These are phyloP conservation scores for Talaromyces sp. DNA, from an alignment of 2,329 filamentous ascomycete species.

Conservation along the genomic window DNA sequence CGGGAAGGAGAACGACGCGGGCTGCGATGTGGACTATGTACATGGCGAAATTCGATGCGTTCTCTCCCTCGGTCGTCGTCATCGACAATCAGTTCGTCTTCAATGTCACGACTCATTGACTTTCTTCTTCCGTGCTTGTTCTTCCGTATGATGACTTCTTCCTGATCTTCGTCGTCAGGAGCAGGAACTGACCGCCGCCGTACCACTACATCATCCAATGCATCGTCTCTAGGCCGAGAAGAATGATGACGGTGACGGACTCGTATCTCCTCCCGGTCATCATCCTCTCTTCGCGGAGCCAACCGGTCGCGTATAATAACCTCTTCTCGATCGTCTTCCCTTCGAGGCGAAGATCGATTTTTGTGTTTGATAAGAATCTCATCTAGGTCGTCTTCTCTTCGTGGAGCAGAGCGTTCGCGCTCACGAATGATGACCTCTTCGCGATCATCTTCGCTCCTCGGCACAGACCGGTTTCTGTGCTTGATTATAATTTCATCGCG, in stretches of 20 bases:
- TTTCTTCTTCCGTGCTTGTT: slow-evolving; percentile 4
- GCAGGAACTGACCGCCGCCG: slow-evolving; percentile 2
- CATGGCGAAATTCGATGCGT: slow-evolving; percentile 12
- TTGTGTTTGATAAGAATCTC: slow-evolving; percentile 10
- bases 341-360: not conserved
- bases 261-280: slow-evolving; percentile 9
- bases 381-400: slow-evolving; percentile 7
- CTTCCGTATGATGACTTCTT: slow-evolving; percentile 12
- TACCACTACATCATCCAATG: slow-evolving; percentile 7
- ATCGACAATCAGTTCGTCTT: slow-evolving; percentile 12
- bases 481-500: slow-evolving; percentile 12
- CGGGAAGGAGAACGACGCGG: slow-evolving; percentile 4
- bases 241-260: slow-evolving; percentile 13
- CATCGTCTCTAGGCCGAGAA: not conserved
- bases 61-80: slow-evolving; percentile 8
- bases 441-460: slow-evolving; percentile 4
- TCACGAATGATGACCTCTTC: slow-evolving; percentile 10
- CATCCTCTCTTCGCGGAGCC: slow-evolving; percentile 2
- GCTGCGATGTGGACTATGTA: slow-evolving; percentile 9
- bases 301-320: slow-evolving; percentile 11
- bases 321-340: slow-evolving; percentile 9
- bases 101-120: not conserved
- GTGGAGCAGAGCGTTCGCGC: slow-evolving; percentile 14
- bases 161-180: slow-evolving; percentile 3
- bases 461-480: not conserved